Base-by-base conservation (phyloP, 352 stramenopile species). In the Phytopythium delawarense region DNA sequence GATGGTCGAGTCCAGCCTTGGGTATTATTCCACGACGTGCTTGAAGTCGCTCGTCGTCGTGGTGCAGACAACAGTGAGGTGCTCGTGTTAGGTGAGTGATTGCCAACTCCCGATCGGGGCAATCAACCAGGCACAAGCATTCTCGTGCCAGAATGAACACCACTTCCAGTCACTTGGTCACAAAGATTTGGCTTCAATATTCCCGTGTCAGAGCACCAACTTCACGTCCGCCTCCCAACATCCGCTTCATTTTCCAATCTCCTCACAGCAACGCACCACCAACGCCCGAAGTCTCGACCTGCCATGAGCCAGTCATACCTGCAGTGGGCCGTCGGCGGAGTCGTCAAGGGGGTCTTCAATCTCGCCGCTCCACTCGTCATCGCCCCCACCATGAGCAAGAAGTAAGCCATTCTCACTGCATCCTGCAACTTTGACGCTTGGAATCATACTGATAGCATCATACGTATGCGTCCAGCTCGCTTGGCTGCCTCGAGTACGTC, bases 401-500 rank as follows among this genome's bases (percentile, higher is more conserved):
- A 58, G 52, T 48, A 45, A 11, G 34, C 7, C 35, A 40, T 16
- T 40, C 8, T 15, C 35, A 40, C 6, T 57, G 23, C 49, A 25
- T 0, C 5, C 28, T 15, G 4, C 7, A 25, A 1, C 42, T 25
- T 49, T 46, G 40, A 4, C 28, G 5, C 28, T 32, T 7, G 28
- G 28, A 3, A 32, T 32, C 42, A 12, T 16, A 11, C 42, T 25
- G 5, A 45, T 45, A 7, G 18, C 13, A 21, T 25, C 40, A 12
- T 40, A 40, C 25, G n/a, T 13, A 37, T 32, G 21, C n/a, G 7
- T n/a, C 16, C 45, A 76, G 69, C 37, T 76, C 70, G 35, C 62
- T 64, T n/a, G 72, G 63, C 25, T 76, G 69, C 7, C 64, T 85
- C 18, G 67, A 65, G 30, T 81, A 79, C 30, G 76, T 82, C 7